Conservation (phyloP, 768 basidiomycete species). For the Boletellus emodensis region DNA sequence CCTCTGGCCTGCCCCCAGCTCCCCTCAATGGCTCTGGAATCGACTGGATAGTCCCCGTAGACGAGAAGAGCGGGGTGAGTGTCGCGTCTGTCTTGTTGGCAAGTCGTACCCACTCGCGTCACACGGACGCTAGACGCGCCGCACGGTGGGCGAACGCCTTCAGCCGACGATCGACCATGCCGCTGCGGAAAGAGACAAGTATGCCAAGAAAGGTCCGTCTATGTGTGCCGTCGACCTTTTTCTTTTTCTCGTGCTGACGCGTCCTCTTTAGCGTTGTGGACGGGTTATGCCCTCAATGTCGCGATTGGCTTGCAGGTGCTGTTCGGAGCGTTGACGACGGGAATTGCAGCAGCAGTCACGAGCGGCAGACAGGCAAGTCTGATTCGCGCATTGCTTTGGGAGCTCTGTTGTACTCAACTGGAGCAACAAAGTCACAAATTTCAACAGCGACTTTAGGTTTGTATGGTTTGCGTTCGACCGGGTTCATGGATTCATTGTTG, state of each 20-base stretch:
- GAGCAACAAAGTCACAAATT: slow-evolving; percentile 31
- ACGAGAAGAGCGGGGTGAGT: slow-evolving; percentile 21
- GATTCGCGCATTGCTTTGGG: not conserved
- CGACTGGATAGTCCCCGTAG: slow-evolving; percentile 27
- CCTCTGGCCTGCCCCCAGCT: not conserved
- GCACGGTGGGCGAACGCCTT: slow-evolving; percentile 50
- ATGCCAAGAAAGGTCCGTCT: slow-evolving; percentile 43
- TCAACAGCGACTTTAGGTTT: slow-evolving; percentile 39
- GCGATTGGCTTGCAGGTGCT: slow-evolving; percentile 64
- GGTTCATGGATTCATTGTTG: not conserved
- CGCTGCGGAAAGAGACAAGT: slow-evolving; percentile 42
- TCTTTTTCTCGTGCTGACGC: slow-evolving; percentile 1
- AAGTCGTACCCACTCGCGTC: not conserved
- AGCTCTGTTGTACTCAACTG: not conserved
- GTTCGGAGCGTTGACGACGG: slow-evolving; percentile 65
- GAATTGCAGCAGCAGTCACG: slow-evolving; percentile 47
- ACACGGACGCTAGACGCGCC: slow-evolving; percentile 19
- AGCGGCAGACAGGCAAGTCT: slow-evolving; percentile 38
- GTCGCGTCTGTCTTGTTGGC: not conserved
- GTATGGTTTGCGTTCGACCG: slow-evolving; percentile 3
- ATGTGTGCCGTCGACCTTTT: no score
- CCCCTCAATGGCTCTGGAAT: slow-evolving; percentile 6
- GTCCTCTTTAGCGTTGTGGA: slow-evolving; percentile 6
- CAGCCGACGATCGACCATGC: slow-evolving; percentile 51
- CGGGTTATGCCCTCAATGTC: slow-evolving; percentile 35